Evolutionary conservation across 805 yeast species (phyloP).

Genomic region (Grigorovia transvaalensis): DNA sequence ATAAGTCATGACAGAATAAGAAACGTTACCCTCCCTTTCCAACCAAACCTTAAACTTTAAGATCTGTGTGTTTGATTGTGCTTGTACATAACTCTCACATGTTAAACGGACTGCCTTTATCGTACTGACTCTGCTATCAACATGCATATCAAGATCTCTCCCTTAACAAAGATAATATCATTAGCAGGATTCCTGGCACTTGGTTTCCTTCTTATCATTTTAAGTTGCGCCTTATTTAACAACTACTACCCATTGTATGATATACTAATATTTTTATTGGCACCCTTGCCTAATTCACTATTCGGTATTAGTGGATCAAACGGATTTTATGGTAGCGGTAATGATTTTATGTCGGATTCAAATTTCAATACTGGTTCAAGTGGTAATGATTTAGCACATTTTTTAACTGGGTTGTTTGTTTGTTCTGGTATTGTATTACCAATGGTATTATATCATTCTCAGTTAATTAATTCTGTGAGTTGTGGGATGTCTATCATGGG

Average conservation of each 20-base stretch:
- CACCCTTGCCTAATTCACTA: slow-evolving; percentile 62
- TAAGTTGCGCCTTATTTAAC: slow-evolving; percentile 79
- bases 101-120: neutral
- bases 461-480: slow-evolving; percentile 59
- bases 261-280: slow-evolving; percentile 52
- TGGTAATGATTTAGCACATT: slow-evolving; percentile 71
- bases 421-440: slow-evolving; percentile 72
- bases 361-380: slow-evolving; percentile 14
- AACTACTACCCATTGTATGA: slow-evolving; percentile 87
- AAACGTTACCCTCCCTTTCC: too few species aligned
- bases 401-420: slow-evolving; percentile 65
- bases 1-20: too few species aligned
- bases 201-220: slow-evolving; percentile 79
- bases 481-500: slow-evolving; percentile 70
- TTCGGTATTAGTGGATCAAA: slow-evolving; percentile 32
- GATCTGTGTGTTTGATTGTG: neutral
- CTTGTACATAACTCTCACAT: too few species aligned
- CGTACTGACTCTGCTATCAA: neutral
- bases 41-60: neutral
- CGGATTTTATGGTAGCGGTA: neutral
- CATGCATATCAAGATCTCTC: slow-evolving; percentile 26
- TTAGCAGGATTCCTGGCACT: slow-evolving; percentile 54
- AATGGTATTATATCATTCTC: slow-evolving; percentile 62
- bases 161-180: slow-evolving; percentile 27
- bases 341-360: slow-evolving; percentile 46